These are phyloP conservation scores for Amanita exitialis DNA, from an alignment of 768 basidiomycete species.

Conservation along the genomic window DNA sequence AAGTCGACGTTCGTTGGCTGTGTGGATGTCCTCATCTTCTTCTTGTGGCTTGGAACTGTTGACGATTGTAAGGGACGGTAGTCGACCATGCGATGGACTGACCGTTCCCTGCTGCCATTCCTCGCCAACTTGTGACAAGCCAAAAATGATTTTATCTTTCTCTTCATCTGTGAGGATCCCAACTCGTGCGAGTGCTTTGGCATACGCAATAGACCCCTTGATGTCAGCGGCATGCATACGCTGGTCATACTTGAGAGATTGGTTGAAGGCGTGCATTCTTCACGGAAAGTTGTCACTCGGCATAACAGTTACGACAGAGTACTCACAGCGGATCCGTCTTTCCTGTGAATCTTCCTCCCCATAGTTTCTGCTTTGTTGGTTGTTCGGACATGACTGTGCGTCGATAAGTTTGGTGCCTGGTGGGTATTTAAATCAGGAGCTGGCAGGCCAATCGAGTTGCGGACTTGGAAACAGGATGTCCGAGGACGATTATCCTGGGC, in stretches of 20 bases:
- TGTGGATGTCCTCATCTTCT: conserved; percentile 99
- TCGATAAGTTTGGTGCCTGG: not conserved
- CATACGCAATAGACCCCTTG: conserved; percentile 90
- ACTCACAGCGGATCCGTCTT: conserved; percentile 80
- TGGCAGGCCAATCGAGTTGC: too few relatives aligned
- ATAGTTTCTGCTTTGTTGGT: conserved; percentile 60
- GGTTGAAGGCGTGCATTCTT: conserved; percentile 97
- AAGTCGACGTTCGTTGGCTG: conserved; percentile 92
- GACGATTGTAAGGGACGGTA: not conserved
- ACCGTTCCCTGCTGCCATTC: conserved; percentile 84
- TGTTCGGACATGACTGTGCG: conserved; percentile 21
- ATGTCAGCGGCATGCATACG: conserved; percentile 92
- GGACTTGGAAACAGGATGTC: not conserved
- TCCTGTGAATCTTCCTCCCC: conserved; percentile 86
- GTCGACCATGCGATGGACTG: conserved; percentile 15
- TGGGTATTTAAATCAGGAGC: not conserved
- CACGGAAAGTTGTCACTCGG: conserved; percentile 10
- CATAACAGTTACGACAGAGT: not conserved
- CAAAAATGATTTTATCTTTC: conserved; percentile 58
- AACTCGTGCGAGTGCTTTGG: conserved; percentile 72
- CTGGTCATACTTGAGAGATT: conserved; percentile 90
- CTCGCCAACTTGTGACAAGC: conserved; percentile 61
- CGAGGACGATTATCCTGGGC: not conserved
- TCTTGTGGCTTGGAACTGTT: conserved; percentile 63
- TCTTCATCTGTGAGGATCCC: conserved; percentile 79